Evolutionary conservation across 345 rosid genomes (phyloP).

Genomic region (Erucastrum elatum): DNA sequence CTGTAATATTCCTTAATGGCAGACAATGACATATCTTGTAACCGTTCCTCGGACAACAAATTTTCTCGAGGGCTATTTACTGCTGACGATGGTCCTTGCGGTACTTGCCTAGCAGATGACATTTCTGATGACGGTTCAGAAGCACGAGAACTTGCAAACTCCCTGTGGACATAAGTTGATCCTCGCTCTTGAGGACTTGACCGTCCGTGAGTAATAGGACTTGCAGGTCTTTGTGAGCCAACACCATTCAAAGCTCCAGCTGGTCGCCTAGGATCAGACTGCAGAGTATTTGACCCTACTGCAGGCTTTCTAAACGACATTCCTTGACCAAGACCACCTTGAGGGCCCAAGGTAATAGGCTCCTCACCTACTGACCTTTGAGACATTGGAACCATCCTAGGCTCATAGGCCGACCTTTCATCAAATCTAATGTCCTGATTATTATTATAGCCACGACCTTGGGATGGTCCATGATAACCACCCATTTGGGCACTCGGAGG

Average conservation of each 20-base stretch:
- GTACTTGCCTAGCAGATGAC: conserved; percentile 50
- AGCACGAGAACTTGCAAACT: conserved; percentile 47
- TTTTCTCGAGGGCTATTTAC: conserved; percentile 55
- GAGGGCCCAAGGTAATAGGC: conserved; percentile 87
- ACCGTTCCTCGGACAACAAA: conserved; percentile 57
- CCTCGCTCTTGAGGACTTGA: conserved; percentile 53
- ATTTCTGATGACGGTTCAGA: conserved; percentile 55
- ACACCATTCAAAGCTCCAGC: conserved; percentile 61
- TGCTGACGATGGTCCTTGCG: conserved; percentile 41
- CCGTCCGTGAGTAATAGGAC: conserved; percentile 49
- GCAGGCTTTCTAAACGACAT: conserved; percentile 75
- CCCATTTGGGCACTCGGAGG: conserved; percentile 73
- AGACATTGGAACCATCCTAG: conserved; percentile 71
- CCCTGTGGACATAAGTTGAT: conserved; percentile 52
- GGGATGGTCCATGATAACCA: conserved; percentile 69
- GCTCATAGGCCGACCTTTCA: conserved; percentile 70
- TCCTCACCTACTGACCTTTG: conserved; percentile 71
- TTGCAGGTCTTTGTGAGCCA: conserved; percentile 53
- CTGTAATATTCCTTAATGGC: conserved; percentile 95
- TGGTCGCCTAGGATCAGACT: conserved; percentile 60
- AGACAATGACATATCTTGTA: conserved; percentile 58
- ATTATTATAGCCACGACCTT: conserved; percentile 57
- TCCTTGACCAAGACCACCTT: conserved; percentile 96
- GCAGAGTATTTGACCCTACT: conserved; percentile 37
- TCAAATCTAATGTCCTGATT: conserved; percentile 76